Percentiles rank a stretch among this genome's conserved stretches.
Conservation (phyloP, 495 filamentous ascomycete genomes). For the Mytilinidion resinicola region DNA sequence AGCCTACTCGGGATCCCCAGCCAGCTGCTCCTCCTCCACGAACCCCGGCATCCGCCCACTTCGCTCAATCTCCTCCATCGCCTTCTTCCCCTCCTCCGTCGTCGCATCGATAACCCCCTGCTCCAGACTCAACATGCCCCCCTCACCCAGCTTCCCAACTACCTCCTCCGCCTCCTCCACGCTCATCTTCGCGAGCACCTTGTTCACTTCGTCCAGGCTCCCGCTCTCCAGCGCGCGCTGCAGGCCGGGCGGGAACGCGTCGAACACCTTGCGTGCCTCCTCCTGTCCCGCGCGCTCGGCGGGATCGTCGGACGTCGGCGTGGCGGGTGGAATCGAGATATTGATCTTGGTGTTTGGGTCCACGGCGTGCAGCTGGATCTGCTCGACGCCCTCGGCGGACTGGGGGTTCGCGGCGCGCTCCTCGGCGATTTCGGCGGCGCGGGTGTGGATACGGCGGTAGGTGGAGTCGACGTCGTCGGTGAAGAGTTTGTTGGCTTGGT, state of each 20-base stretch:
- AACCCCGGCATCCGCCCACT: slow-evolving; percentile 39
- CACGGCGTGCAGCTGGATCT: slow-evolving; percentile 94
- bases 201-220: slow-evolving; percentile 90
- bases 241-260: slow-evolving; percentile 73
- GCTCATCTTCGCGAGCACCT: slow-evolving; percentile 87
- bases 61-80: slow-evolving; percentile 71
- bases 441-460: slow-evolving; percentile 69
- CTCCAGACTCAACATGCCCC: slow-evolving; percentile 87
- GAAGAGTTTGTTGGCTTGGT: slow-evolving; percentile 90
- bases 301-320: background rate
- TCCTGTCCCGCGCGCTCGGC: slow-evolving; percentile 53
- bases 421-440: slow-evolving; percentile 70
- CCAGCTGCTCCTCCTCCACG: slow-evolving; percentile 31
- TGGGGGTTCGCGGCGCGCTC: slow-evolving; percentile 58
- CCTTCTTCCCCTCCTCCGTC: slow-evolving; percentile 78
- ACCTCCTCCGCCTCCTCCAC: slow-evolving; percentile 89
- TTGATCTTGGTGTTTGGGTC: slow-evolving; percentile 90
- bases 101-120: slow-evolving; percentile 92
- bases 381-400: slow-evolving; percentile 65
- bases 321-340: slow-evolving; percentile 64
- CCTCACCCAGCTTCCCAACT: slow-evolving; percentile 76
- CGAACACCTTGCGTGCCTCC: slow-evolving; percentile 67
- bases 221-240: slow-evolving; percentile 75
- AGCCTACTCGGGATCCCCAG: slow-evolving; percentile 34
- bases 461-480: slow-evolving; percentile 85